phyloP scores from a whole-genome alignment of 2,329 filamentous ascomycete genomes.

The Claviceps africana region DNA sequence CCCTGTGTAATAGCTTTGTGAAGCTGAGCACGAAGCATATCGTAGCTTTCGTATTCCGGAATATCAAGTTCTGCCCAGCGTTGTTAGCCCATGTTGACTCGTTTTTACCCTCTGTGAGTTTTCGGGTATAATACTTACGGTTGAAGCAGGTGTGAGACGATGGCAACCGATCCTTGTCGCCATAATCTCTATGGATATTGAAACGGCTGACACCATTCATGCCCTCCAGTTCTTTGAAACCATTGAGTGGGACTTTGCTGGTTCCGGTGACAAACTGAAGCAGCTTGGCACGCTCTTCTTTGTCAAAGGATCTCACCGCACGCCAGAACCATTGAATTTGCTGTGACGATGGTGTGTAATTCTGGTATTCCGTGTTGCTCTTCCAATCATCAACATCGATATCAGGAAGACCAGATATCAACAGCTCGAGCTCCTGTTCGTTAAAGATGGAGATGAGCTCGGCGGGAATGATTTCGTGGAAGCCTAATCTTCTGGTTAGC shows the following conservation, averaged over 20 bases:
- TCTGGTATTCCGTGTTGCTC: slow-evolving; percentile 96
- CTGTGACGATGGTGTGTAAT: slow-evolving; percentile 84
- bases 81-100: slow-evolving; percentile 1
- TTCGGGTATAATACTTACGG: slow-evolving; percentile 49
- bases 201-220: slow-evolving; percentile 98
- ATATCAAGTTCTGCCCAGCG: slow-evolving; percentile 73
- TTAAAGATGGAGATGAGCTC: slow-evolving; percentile 96
- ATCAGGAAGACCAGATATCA: slow-evolving; percentile 93
- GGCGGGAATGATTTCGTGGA: slow-evolving; percentile 94
- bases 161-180: slow-evolving; percentile 86
- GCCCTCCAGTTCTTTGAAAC: slow-evolving; percentile 96
- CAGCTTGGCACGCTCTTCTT: slow-evolving; percentile 94
- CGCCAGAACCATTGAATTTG: slow-evolving; percentile 99
- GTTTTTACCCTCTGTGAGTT: slow-evolving; percentile 12
- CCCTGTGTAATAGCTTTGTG: slow-evolving; percentile 96
- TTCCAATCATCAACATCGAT: slow-evolving; percentile 99
- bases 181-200: slow-evolving; percentile 97
- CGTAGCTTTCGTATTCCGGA: slow-evolving; percentile 95
- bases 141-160: slow-evolving; percentile 99
- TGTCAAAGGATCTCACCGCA: slow-evolving; percentile 91
- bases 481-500: slow-evolving; percentile 42
- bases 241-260: slow-evolving; percentile 93
- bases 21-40: slow-evolving; percentile 71
- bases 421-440: slow-evolving; percentile 88
- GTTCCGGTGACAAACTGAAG: slow-evolving; percentile 97